Conservation (phyloP, 2,329 filamentous ascomycete genomes). For the Exophiala mesophila region DNA sequence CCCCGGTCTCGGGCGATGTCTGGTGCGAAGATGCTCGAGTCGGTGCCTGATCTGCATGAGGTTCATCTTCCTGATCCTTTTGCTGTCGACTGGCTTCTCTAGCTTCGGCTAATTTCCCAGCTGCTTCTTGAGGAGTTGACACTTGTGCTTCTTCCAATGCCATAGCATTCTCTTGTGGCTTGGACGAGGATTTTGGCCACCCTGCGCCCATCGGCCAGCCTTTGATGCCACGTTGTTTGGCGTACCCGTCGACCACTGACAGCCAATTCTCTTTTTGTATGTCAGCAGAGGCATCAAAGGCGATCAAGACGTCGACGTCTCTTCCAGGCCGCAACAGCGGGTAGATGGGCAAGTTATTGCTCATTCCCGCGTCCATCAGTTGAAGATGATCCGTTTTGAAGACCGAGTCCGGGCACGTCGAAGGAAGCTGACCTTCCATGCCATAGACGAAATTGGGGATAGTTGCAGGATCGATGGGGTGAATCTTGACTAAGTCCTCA, state of each 20-base stretch:
- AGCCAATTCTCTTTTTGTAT: slow-evolving; percentile 95
- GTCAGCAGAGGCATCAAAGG: slow-evolving; percentile 92
- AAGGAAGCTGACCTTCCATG: slow-evolving; percentile 69
- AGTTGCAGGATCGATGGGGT: slow-evolving; percentile 85
- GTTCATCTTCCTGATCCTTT: slow-evolving; percentile 22
- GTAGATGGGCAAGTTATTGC: slow-evolving; percentile 95
- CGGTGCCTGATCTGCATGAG: neutral
- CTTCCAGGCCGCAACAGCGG: slow-evolving; percentile 83
- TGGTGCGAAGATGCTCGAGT: slow-evolving; percentile 6
- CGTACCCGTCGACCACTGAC: slow-evolving; percentile 88
- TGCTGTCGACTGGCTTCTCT: slow-evolving; percentile 34
- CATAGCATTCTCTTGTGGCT: slow-evolving; percentile 55
- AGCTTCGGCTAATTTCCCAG: slow-evolving; percentile 60
- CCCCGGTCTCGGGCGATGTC: slow-evolving; percentile 2
- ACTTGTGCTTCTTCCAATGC: slow-evolving; percentile 66
- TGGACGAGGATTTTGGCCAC: slow-evolving; percentile 67
- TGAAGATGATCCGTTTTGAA: slow-evolving; percentile 67
- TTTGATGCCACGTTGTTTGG: slow-evolving; percentile 79
- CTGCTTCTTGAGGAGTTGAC: slow-evolving; percentile 55
- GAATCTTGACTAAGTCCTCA: slow-evolving; percentile 81
- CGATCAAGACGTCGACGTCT: slow-evolving; percentile 81
- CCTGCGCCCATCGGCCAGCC: slow-evolving; percentile 95
- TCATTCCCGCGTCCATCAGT: slow-evolving; percentile 97
- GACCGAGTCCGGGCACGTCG: slow-evolving; percentile 72
- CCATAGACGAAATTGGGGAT: slow-evolving; percentile 87